Base-by-base conservation (phyloP, 2,329 filamentous ascomycete genomes). In the Apiospora rasikravindrae region DNA sequence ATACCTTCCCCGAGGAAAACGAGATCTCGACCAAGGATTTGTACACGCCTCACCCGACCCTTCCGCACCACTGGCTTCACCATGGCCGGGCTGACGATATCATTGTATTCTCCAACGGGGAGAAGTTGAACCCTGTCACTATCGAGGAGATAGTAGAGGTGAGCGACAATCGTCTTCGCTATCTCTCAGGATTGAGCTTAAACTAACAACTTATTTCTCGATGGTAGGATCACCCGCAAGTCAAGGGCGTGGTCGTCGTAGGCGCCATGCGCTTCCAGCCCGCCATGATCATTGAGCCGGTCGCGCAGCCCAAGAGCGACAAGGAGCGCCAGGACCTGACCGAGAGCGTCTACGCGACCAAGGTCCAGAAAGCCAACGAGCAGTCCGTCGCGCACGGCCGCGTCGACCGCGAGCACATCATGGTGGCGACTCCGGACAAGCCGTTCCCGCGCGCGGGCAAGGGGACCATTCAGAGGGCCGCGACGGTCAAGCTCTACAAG, bases 21-120 rank as follows among this genome's bases (percentile, higher is more conserved):
- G 83, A 86, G 73, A 86, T 81, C 75, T 78, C 81, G 10, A 86
- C 83, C 8, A 83, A 83, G 51, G 87, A 88, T 70, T 74, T 88
- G 22, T 87, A 82, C 76, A 79, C 76, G 47, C 78, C 75, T 14
- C 84, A 86, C 69, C 84, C 84, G 0, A 81, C 80, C 0, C 70
- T 81, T 2, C 79, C 80, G 0, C 73, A 84, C 53, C 77, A 82
- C 72, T 86, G 83, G 83, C 75, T 78, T 5, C 82, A 83, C 40
- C 75, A 77, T 29, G 82, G 83, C 1, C 78, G 83, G 2, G 77
- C 77, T 0, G 86, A 88, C 72, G 84, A 86, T 73, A 78, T 88
- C 64, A 84, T 88, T 22, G 85, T 88, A 19, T 83, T 88, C 47
- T 84, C 82, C 1, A 87, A 84, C 67, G 86, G 86, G 40, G 85